phyloP scores from a whole-genome alignment of 345 rosid species.

The Ceriops zippeliana region DNA sequence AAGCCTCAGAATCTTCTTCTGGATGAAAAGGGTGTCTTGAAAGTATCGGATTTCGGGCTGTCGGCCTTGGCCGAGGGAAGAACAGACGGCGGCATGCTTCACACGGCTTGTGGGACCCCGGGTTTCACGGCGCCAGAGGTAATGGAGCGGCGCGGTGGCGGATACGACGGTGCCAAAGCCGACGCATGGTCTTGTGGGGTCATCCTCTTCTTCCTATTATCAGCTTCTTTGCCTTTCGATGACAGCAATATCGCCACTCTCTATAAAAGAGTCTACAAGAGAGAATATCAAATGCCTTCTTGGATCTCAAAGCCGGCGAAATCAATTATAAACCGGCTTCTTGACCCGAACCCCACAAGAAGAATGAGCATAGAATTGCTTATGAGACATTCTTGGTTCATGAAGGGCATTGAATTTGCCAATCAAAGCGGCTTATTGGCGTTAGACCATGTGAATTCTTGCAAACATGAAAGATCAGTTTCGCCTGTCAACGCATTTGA shows the following conservation, averaged over 20 bases:
- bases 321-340: slow-evolving; percentile 46
- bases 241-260: slow-evolving; percentile 48
- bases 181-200: slow-evolving; percentile 94
- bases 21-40: slow-evolving; percentile 57
- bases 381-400: slow-evolving; percentile 52
- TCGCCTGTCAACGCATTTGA: slow-evolving; percentile 60
- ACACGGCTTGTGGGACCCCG: slow-evolving; percentile 67
- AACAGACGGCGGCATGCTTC: slow-evolving; percentile 25
- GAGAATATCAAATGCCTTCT: slow-evolving; percentile 59
- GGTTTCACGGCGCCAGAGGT: slow-evolving; percentile 71
- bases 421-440: slow-evolving; percentile 42
- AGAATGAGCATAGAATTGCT: slow-evolving; percentile 59
- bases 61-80: slow-evolving; percentile 47
- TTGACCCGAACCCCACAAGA: slow-evolving; percentile 72
- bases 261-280: slow-evolving; percentile 49
- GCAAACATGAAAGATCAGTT: slow-evolving; percentile 8
- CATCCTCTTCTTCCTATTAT: slow-evolving; percentile 52
- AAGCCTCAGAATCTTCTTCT: slow-evolving; percentile 87
- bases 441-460: slow-evolving; percentile 9
- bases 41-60: slow-evolving; percentile 77
- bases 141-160: slow-evolving; percentile 28
- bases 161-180: slow-evolving; percentile 68
- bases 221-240: slow-evolving; percentile 61
- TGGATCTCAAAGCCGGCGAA: slow-evolving; percentile 49
- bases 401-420: slow-evolving; percentile 45